A percentile compares a stretch with the other conserved stretches of the same genome.
Evolutionary conservation across 495 filamentous ascomycete genomes (phyloP).

Genomic region (Wilcoxina mikolae): DNA sequence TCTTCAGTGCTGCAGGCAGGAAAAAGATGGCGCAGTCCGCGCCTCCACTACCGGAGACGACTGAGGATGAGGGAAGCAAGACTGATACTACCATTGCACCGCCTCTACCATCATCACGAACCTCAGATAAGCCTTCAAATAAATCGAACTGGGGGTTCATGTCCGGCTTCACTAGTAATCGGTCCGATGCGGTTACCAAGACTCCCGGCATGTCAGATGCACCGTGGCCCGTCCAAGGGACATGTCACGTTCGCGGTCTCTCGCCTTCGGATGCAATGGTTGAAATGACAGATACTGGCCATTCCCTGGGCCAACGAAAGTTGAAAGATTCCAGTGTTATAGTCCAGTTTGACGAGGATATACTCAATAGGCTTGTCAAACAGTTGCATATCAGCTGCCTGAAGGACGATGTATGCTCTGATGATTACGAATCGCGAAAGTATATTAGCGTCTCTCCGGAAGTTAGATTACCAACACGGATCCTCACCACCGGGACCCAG

Average conservation of each 20-base stretch:
- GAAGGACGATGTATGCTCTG: slow-evolving; percentile 33
- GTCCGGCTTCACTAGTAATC: slow-evolving; percentile 8
- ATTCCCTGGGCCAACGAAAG: slow-evolving; percentile 9
- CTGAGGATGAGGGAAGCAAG: neutral
- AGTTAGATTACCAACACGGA: slow-evolving; percentile 26
- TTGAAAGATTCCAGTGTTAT: slow-evolving; percentile 16
- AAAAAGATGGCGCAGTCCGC: slow-evolving; percentile 14
- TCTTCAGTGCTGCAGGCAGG: slow-evolving; percentile 39
- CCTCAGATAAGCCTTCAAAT: neutral
- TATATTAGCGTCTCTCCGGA: slow-evolving; percentile 17
- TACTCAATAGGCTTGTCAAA: slow-evolving; percentile 5
- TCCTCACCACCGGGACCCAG: slow-evolving; percentile 26
- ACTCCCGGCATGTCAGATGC: slow-evolving; percentile 46
- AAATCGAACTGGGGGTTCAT: slow-evolving; percentile 2
- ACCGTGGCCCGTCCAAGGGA: slow-evolving; percentile 55
- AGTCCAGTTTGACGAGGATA: slow-evolving; percentile 13
- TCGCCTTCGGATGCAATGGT: neutral
- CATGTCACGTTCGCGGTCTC: slow-evolving; percentile 43
- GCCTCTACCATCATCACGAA: slow-evolving; percentile 8
- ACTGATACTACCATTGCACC: neutral
- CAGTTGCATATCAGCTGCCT: slow-evolving; percentile 36
- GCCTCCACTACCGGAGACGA: slow-evolving; percentile 5
- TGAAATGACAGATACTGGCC: neutral
- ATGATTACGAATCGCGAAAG: slow-evolving; percentile 11
- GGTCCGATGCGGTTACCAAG: slow-evolving; percentile 34